phyloP scores from a whole-genome alignment of 1,139 yeast species.

The Scheffersomyces segobiensis region DNA sequence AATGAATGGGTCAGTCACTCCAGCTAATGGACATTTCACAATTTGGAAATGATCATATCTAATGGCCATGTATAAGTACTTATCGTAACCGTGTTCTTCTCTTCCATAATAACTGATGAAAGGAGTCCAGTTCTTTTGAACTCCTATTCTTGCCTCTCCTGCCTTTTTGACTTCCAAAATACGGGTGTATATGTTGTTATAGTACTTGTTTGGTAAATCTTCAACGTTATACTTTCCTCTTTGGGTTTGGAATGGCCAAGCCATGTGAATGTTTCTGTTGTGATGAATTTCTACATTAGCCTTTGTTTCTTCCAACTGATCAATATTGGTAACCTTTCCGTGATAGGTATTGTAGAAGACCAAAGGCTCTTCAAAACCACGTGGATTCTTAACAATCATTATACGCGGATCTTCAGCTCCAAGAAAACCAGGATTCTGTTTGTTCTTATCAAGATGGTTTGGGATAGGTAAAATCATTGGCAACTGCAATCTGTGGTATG shows the following conservation, averaged over 20 bases:
- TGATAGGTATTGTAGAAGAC: constrained; percentile 35
- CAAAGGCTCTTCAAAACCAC: constrained; percentile 40
- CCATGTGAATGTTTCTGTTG: constrained; percentile 32
- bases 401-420: constrained; percentile 50
- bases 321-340: constrained; percentile 14
- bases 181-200: constrained; percentile 20
- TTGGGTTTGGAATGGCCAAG: constrained; percentile 44
- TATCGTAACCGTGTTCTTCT: constrained; percentile 16
- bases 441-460: constrained; percentile 22
- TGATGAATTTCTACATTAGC: constrained; percentile 1
- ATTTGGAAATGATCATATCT: constrained; percentile 22
- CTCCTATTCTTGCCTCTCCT: constrained; percentile 22
- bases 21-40: no score
- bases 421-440: constrained; percentile 21
- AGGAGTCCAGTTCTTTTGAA: constrained; percentile 50
- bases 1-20: no score
- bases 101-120: constrained; percentile 28
- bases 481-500: constrained; percentile 13
- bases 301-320: background rate
- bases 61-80: constrained; percentile 25
- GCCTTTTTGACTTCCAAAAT: constrained; percentile 28
- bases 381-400: constrained; percentile 28
- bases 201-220: constrained; percentile 31
- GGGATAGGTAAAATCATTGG: constrained; percentile 32
- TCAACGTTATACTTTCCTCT: constrained; percentile 32